Percentiles rank a stretch among this genome's conserved stretches.
phyloP scores from a whole-genome alignment of 495 filamentous ascomycete genomes.

The Oidiodendron maius region DNA sequence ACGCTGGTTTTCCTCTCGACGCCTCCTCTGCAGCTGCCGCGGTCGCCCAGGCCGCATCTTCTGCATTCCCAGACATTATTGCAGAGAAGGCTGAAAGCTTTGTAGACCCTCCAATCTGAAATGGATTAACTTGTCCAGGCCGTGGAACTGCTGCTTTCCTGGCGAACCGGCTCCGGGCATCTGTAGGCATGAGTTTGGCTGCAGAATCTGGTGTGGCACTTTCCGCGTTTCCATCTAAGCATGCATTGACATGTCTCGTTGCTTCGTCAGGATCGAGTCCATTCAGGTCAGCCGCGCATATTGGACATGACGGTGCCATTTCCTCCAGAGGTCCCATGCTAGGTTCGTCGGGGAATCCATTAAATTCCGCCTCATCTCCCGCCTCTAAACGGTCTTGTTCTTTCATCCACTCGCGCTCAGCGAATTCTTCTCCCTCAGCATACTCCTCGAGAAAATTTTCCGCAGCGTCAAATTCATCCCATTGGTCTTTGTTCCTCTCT shows the following conservation, averaged over 20 bases:
- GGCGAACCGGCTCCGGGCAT: slow-evolving; percentile 48
- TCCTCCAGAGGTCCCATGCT: slow-evolving; percentile 11
- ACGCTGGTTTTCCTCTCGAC: slow-evolving; percentile 82
- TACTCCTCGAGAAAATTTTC: slow-evolving; percentile 43
- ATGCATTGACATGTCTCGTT: slow-evolving; percentile 82
- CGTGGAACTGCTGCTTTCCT: slow-evolving; percentile 58
- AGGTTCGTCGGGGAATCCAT: slow-evolving; percentile 3
- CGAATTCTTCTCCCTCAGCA: slow-evolving; percentile 21
- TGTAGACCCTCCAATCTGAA: slow-evolving; percentile 39
- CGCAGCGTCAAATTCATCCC: slow-evolving; percentile 61
- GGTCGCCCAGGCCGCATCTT: slow-evolving; percentile 82
- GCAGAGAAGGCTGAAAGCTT: slow-evolving; percentile 75
- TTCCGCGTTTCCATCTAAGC: slow-evolving; percentile 67
- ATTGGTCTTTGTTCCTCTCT: slow-evolving; percentile 48
- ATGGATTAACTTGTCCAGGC: slow-evolving; percentile 73
- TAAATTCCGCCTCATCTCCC: slow-evolving; percentile 34
- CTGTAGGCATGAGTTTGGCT: slow-evolving; percentile 30
- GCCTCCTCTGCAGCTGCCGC: slow-evolving; percentile 75
- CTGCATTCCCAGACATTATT: slow-evolving; percentile 84
- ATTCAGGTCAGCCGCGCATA: slow-evolving; percentile 60
- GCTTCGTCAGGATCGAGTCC: slow-evolving; percentile 53
- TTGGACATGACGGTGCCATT: slow-evolving; percentile 55
- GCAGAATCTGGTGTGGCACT: slow-evolving; percentile 10
- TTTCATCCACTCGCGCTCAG: slow-evolving; percentile 24
- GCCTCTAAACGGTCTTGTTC: slow-evolving; percentile 21